These are phyloP conservation scores for Scheffersomyces stambukii DNA, from an alignment of 1,139 yeast genomes.

Conservation along the genomic window DNA sequence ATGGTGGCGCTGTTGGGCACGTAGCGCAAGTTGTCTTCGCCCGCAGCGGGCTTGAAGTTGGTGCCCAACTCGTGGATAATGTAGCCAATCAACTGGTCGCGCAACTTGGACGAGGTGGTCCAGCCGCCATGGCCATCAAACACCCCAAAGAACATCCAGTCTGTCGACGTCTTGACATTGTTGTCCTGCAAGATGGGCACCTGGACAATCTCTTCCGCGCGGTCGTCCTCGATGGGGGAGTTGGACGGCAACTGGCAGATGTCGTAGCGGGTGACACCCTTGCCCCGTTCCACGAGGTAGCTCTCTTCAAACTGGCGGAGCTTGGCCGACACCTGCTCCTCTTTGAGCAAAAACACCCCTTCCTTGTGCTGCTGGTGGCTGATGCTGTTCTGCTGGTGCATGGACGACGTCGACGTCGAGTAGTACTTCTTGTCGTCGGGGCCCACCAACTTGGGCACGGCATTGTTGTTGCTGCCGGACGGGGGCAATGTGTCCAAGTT, in stretches of 20 bases:
- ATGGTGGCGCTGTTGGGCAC: constrained; percentile 65
- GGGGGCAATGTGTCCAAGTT: constrained; percentile 39
- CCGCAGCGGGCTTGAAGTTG: constrained; percentile 54
- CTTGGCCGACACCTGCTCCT: constrained; percentile 68
- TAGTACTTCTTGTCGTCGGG: constrained; percentile 31
- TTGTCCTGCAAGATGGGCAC: constrained; percentile 63
- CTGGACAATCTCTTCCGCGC: constrained; percentile 81
- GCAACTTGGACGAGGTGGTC: constrained; percentile 80
- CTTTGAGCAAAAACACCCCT: constrained; percentile 51
- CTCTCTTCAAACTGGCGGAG: constrained; percentile 78
- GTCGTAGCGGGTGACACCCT: constrained; percentile 91
- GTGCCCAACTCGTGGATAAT: constrained; percentile 77
- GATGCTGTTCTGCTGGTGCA: constrained; percentile 36
- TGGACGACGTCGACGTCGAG: constrained; percentile 43
- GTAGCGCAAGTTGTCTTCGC: constrained; percentile 45
- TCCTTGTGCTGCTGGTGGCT: constrained; percentile 43
- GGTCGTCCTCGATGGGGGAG: constrained; percentile 92
- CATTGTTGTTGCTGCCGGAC: constrained; percentile 8
- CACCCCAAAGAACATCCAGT: constrained; percentile 94
- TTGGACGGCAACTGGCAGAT: constrained; percentile 87
- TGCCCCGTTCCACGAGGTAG: constrained; percentile 73
- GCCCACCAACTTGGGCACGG: constrained; percentile 8
- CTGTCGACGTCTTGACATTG: constrained; percentile 56
- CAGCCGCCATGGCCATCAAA: constrained; percentile 98
- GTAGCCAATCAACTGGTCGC: constrained; percentile 71